Percentiles rank a stretch among this genome's conserved stretches.
These are phyloP conservation scores for Fusarium proliferatum DNA, from an alignment of 2,329 filamentous ascomycete species.

Conservation along the genomic window DNA sequence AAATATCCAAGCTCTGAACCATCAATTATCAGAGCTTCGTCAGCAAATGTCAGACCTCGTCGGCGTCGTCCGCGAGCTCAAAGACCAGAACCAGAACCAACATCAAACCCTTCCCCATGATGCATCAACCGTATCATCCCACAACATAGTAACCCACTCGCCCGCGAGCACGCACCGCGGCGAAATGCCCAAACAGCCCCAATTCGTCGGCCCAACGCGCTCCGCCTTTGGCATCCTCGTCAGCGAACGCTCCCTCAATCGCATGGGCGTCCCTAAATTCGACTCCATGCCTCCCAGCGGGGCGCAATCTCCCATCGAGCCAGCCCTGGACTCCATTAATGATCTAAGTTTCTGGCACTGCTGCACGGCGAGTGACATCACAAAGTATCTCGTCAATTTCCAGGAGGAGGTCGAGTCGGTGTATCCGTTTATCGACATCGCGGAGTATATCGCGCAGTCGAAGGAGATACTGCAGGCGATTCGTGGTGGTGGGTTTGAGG, in stretches of 20 bases:
- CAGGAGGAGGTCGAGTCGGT: conserved; percentile 55
- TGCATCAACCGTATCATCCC: conserved; percentile 18
- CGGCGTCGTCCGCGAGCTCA: conserved; percentile 42
- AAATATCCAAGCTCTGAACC: conserved; percentile 38
- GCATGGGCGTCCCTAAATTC: conserved; percentile 50
- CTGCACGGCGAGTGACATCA: conserved; percentile 43
- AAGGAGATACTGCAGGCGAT: conserved; percentile 44
- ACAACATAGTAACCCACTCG: conserved; percentile 22
- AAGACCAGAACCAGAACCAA: conserved; percentile 23
- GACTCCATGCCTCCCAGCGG: conserved; percentile 43
- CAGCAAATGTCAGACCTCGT: conserved; percentile 47
- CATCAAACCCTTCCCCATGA: neutral
- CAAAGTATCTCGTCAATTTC: conserved; percentile 50
- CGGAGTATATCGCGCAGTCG: conserved; percentile 41
- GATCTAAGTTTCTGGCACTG: conserved; percentile 41
- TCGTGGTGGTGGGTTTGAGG: neutral
- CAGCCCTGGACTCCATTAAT: conserved; percentile 1
- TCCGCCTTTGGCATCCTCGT: conserved; percentile 51
- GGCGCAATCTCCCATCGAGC: conserved; percentile 35
- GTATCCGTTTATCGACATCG: conserved; percentile 50
- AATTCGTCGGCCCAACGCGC: conserved; percentile 52
- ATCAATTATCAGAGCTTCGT: conserved; percentile 46
- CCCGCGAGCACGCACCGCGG: conserved; percentile 32
- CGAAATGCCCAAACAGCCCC: conserved; percentile 47
- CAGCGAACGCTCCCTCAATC: conserved; percentile 50